A percentile compares a stretch with the other conserved stretches of the same genome.
Evolutionary conservation across 2,329 filamentous ascomycete genomes (phyloP).

Genomic region (Didymella keratinophila): DNA sequence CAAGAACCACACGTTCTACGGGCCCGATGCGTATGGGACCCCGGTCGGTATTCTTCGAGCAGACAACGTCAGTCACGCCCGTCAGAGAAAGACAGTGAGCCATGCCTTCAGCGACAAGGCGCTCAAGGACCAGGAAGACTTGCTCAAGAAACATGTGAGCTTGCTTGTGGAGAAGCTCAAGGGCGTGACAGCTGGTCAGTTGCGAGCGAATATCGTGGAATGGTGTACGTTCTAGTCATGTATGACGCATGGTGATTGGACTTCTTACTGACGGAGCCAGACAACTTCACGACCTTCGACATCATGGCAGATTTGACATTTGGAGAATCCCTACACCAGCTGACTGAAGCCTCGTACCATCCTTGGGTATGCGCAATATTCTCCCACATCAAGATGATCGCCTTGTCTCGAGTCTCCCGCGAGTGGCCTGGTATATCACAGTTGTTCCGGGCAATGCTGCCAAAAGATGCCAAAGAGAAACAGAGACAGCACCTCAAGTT

Average conservation of each 20-base stretch:
- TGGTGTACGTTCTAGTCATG: conserved; percentile 21
- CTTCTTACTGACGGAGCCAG: neutral
- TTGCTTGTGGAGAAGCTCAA: conserved; percentile 48
- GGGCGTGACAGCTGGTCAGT: conserved; percentile 28
- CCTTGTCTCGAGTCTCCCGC: conserved; percentile 1
- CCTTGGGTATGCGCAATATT: conserved; percentile 47
- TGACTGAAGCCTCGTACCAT: conserved; percentile 38
- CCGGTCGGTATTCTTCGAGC: conserved; percentile 22
- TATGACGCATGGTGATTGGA: too few species aligned
- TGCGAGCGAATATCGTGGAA: conserved; percentile 29
- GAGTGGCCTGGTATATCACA: conserved; percentile 21
- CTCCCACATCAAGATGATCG: conserved; percentile 27
- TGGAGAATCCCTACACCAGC: conserved; percentile 42
- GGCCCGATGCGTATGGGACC: conserved; percentile 38
- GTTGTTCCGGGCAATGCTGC: conserved; percentile 17
- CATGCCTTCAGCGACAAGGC: conserved; percentile 52
- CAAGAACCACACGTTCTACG: conserved; percentile 47
- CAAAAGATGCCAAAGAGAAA: conserved; percentile 18
- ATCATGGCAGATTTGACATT: conserved; percentile 48
- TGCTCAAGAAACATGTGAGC: conserved; percentile 49
- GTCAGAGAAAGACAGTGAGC: conserved; percentile 46
- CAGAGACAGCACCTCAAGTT: conserved; percentile 22
- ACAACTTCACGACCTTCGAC: conserved; percentile 20
- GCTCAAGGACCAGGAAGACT: conserved; percentile 45
- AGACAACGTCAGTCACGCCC: conserved; percentile 46